These are phyloP conservation scores for Globisporangium alternatum DNA, from an alignment of 352 stramenopile genomes.

Conservation along the genomic window DNA sequence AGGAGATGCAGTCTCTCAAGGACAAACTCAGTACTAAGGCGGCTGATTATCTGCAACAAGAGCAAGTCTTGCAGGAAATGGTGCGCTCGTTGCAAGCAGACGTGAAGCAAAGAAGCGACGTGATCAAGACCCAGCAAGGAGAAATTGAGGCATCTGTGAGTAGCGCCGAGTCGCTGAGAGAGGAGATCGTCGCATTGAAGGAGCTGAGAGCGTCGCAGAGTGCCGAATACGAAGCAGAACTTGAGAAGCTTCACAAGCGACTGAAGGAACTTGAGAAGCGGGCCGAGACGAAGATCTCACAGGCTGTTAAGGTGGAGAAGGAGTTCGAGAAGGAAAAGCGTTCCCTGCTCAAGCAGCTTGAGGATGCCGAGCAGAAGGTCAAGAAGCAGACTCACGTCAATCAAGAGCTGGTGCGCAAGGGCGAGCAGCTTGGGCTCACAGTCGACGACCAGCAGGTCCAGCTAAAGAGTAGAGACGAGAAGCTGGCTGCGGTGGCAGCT, in stretches of 20 bases:
- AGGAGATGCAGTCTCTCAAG: slow-evolving; percentile 10
- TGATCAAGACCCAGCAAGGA: slow-evolving; percentile 2
- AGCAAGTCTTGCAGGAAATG: slow-evolving; percentile 1
- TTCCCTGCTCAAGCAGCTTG: slow-evolving; percentile 24
- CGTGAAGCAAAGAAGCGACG: not conserved
- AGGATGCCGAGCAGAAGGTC: slow-evolving; percentile 26
- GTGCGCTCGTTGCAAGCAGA: slow-evolving; percentile 9
- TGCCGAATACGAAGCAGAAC: slow-evolving; percentile 25
- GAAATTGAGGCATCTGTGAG: not conserved
- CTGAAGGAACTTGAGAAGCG: slow-evolving; percentile 34
- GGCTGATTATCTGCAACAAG: not conserved
- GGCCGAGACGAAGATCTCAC: slow-evolving; percentile 28
- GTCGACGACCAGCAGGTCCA: slow-evolving; percentile 26
- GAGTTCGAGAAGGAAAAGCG: slow-evolving; percentile 22
- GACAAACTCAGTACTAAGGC: slow-evolving; percentile 1
- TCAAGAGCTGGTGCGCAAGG: slow-evolving; percentile 28
- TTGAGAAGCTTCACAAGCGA: slow-evolving; percentile 24
- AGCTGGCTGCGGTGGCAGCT: slow-evolving; percentile 17
- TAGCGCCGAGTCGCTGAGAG: not conserved
- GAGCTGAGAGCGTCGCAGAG: not conserved
- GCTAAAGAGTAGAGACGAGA: slow-evolving; percentile 27
- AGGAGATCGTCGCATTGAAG: slow-evolving; percentile 1
- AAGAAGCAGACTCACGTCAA: slow-evolving; percentile 21
- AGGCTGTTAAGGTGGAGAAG: slow-evolving; percentile 22
- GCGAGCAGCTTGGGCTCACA: slow-evolving; percentile 22